Evolutionary conservation across 2,329 filamentous ascomycete species (phyloP).

Genomic region (Verticillium dahliae): DNA sequence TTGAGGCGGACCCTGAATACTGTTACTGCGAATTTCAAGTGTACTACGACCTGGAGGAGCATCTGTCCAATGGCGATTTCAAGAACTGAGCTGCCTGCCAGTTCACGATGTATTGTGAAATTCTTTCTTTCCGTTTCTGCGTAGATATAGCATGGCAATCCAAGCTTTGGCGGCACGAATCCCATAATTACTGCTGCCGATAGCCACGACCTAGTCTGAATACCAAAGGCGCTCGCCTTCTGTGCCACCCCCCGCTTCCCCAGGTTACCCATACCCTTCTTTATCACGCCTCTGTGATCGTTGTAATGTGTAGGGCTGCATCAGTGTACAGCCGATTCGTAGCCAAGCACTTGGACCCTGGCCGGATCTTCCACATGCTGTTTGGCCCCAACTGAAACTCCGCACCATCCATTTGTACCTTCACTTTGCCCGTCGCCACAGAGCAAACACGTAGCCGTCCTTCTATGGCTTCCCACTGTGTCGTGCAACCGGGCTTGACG

Average conservation of each 20-base stretch:
- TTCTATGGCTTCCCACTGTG: constrained; percentile 20
- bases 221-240: no score
- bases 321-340: constrained; percentile 38
- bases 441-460: constrained; percentile 30
- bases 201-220: no score
- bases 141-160: neutral
- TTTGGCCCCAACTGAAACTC: constrained; percentile 34
- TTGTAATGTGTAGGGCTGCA: constrained; percentile 33
- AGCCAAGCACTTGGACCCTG: constrained; percentile 28
- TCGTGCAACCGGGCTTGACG: constrained; percentile 29
- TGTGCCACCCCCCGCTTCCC: neutral
- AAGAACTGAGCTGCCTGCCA: neutral
- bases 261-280: neutral
- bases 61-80: neutral
- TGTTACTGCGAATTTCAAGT: constrained; percentile 15
- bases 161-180: neutral
- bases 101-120: neutral
- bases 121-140: neutral
- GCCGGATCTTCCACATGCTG: constrained; percentile 35
- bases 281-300: constrained; percentile 15
- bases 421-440: constrained; percentile 32
- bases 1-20: constrained; percentile 12
- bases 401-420: constrained; percentile 25
- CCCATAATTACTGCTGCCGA: neutral
- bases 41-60: constrained; percentile 12